These are phyloP conservation scores for Alternaria sp. DNA, from an alignment of 2,329 filamentous ascomycete genomes.

Conservation along the genomic window DNA sequence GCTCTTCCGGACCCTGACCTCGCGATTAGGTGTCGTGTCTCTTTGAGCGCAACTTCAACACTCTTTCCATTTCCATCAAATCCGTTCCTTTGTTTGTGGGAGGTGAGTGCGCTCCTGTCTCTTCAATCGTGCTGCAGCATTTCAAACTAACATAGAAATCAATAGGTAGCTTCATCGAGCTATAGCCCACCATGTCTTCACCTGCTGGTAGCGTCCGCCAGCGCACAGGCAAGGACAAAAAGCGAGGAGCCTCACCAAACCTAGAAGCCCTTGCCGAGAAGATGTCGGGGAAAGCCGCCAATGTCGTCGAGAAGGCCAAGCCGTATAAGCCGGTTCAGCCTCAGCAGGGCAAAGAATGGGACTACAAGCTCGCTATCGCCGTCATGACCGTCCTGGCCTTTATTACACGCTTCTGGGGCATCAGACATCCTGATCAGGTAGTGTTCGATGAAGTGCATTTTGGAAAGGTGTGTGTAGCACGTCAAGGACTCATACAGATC, in stretches of 20 bases:
- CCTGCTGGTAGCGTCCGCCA: constrained; percentile 50
- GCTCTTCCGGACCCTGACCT: constrained; percentile 25
- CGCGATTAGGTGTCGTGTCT: constrained; percentile 37
- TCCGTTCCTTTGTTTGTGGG: constrained; percentile 29
- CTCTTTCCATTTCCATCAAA: constrained; percentile 31
- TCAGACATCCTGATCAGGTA: constrained; percentile 93
- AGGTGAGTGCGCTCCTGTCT: constrained; percentile 31
- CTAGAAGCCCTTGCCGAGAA: constrained; percentile 44
- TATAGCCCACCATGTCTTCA: constrained; percentile 49
- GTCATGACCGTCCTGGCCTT: constrained; percentile 87
- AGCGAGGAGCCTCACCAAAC: constrained; percentile 50
- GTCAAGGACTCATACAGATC: not conserved
- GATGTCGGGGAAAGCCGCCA: constrained; percentile 39
- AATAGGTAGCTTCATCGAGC: constrained; percentile 41
- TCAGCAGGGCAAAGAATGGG: constrained; percentile 70
- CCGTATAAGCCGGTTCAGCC: constrained; percentile 43
- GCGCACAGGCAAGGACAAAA: constrained; percentile 51
- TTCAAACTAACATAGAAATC: constrained; percentile 25
- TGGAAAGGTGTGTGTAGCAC: constrained; percentile 77
- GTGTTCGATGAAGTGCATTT: constrained; percentile 99
- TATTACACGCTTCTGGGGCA: constrained; percentile 92
- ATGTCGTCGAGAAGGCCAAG: constrained; percentile 45
- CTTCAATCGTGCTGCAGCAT: not conserved
- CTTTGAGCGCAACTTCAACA: constrained; percentile 27
- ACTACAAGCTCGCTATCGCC: constrained; percentile 80